Conservation (phyloP, 2,329 filamentous ascomycete genomes). For the Penicillium sp. region DNA sequence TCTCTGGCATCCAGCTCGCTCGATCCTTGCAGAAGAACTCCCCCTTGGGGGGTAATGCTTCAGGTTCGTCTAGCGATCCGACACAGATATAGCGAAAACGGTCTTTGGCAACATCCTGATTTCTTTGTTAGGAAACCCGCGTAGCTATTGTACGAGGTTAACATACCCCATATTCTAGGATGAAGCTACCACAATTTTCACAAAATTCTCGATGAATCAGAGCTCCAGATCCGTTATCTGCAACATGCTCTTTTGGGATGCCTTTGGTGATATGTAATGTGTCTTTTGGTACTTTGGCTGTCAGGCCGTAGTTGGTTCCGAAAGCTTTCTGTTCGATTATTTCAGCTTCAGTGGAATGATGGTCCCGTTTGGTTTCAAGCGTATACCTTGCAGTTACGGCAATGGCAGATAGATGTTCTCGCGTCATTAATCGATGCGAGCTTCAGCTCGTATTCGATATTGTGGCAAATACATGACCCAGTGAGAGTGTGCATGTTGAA, state of each 20-base stretch:
- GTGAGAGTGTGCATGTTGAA: slow-evolving; percentile 29
- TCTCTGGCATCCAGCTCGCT: slow-evolving; percentile 51
- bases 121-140: not conserved
- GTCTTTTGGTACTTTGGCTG: slow-evolving; percentile 49
- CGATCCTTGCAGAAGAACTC: slow-evolving; percentile 54
- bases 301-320: slow-evolving; percentile 52
- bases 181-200: slow-evolving; percentile 49
- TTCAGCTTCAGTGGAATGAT: not conserved
- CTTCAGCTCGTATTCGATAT: slow-evolving; percentile 46
- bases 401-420: slow-evolving; percentile 53
- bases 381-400: slow-evolving; percentile 49
- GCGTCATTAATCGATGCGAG: slow-evolving; percentile 47
- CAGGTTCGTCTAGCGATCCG: slow-evolving; percentile 51
- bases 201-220: slow-evolving; percentile 53
- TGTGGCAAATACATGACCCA: slow-evolving; percentile 50
- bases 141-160: not conserved
- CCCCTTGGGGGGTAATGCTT: slow-evolving; percentile 50
- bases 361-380: not conserved
- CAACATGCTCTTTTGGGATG: slow-evolving; percentile 44
- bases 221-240: slow-evolving; percentile 50
- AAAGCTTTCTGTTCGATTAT: slow-evolving; percentile 46
- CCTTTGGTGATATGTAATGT: slow-evolving; percentile 42
- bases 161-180: slow-evolving; percentile 53
- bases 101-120: slow-evolving; percentile 30
- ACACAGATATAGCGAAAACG: slow-evolving; percentile 45